Conservation (phyloP, 305 asterid genomes). For the Nicotiana rustica region DNA sequence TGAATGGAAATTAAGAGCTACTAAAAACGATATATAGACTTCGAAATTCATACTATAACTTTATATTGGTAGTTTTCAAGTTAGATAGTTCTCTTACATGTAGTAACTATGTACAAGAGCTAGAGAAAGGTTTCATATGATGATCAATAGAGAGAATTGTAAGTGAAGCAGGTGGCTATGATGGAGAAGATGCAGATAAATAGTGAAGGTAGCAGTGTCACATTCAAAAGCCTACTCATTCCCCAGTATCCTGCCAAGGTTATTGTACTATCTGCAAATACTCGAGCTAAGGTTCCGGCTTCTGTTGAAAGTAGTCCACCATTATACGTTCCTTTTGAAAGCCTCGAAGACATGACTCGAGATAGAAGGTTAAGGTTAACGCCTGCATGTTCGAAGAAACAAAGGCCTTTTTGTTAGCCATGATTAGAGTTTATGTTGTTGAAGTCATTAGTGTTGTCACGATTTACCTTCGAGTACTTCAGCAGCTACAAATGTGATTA, state of each 20-base stretch:
- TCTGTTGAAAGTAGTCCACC: constrained; percentile 81
- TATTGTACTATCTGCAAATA: constrained; percentile 74
- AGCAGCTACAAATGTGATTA: constrained; percentile 77
- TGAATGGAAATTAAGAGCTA: background rate
- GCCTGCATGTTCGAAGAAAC: constrained; percentile 44
- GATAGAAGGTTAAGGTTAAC: constrained; percentile 76
- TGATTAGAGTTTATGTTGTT: background rate
- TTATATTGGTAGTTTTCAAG: constrained; percentile 26
- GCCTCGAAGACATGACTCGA: constrained; percentile 80
- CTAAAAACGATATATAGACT: background rate
- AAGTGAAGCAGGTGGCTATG: constrained; percentile 74
- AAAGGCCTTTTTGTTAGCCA: background rate
- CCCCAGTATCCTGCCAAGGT: constrained; percentile 78
- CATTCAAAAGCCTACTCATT: constrained; percentile 68
- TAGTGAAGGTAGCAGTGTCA: constrained; percentile 75
- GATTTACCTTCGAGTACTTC: constrained; percentile 79
- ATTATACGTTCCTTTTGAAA: constrained; percentile 72
- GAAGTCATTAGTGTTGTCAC: constrained; percentile 8
- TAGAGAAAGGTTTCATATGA: background rate
- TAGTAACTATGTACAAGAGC: constrained; percentile 22
- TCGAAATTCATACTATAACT: background rate
- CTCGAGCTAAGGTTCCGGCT: constrained; percentile 82
- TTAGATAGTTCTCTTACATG: constrained; percentile 26
- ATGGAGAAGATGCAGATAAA: constrained; percentile 68
- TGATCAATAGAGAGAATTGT: constrained; percentile 70